Evolutionary conservation across 768 basidiomycete genomes (phyloP).

Genomic region (Solioccasus polychromus): DNA sequence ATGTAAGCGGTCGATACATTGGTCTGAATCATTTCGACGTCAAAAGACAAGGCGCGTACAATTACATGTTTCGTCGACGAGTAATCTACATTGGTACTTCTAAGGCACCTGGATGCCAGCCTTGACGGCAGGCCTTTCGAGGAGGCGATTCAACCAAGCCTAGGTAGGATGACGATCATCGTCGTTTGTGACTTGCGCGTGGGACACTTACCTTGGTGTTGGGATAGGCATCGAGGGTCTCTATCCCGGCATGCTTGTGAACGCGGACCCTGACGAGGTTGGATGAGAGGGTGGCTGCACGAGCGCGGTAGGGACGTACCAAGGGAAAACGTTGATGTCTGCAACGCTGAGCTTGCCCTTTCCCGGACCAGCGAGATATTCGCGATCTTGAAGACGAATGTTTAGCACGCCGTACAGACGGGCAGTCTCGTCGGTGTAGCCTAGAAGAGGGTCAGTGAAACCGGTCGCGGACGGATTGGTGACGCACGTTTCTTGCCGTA

Average conservation of each 20-base stretch:
- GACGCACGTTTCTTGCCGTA: conserved; percentile 62
- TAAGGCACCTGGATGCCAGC: conserved; percentile 24
- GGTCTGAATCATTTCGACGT: conserved; percentile 10
- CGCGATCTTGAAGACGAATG: conserved; percentile 66
- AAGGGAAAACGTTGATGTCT: conserved; percentile 66
- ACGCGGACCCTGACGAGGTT: conserved; percentile 48
- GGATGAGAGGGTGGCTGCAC: background rate
- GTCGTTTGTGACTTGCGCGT: too few species aligned
- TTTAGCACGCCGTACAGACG: conserved; percentile 84
- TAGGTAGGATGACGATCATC: conserved; percentile 1
- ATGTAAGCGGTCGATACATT: conserved; percentile 37
- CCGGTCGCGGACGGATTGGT: background rate
- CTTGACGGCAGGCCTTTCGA: conserved; percentile 19
- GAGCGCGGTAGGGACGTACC: conserved; percentile 46
- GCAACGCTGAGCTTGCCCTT: conserved; percentile 68
- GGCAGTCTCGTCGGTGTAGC: conserved; percentile 79
- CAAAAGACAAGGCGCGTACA: too few species aligned
- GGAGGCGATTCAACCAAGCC: conserved; percentile 32
- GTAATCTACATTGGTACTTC: too few species aligned
- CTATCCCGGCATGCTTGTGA: conserved; percentile 47
- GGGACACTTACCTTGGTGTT: conserved; percentile 45
- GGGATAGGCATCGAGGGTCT: conserved; percentile 62
- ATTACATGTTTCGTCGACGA: too few species aligned
- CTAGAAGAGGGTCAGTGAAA: conserved; percentile 32
- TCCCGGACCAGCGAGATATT: conserved; percentile 77